These are phyloP conservation scores for Blastomyces emzantsi DNA, from an alignment of 2,329 filamentous ascomycete genomes.

Conservation along the genomic window DNA sequence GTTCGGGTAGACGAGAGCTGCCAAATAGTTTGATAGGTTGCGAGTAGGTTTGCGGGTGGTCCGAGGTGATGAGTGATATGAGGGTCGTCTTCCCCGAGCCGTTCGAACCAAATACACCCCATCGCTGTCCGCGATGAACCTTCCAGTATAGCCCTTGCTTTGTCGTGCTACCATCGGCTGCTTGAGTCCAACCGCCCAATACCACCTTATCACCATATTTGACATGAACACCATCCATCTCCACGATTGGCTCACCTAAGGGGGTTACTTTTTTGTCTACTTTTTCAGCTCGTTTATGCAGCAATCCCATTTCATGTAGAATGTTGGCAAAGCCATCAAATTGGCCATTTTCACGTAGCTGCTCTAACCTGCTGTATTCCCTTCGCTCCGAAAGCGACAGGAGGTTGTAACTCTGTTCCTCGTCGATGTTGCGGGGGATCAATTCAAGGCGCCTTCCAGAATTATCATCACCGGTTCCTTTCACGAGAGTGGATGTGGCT, in stretches of 20 bases:
- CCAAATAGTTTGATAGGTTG: conserved; percentile 82
- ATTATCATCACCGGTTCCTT: conserved; percentile 18
- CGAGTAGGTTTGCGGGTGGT: conserved; percentile 90
- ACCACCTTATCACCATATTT: conserved; percentile 68
- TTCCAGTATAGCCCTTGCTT: conserved; percentile 69
- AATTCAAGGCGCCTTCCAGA: conserved; percentile 19
- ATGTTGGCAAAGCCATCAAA: conserved; percentile 12
- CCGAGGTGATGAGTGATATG: conserved; percentile 83
- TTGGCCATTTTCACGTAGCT: conserved; percentile 11
- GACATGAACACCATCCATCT: conserved; percentile 79
- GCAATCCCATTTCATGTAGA: conserved; percentile 1
- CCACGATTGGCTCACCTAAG: conserved; percentile 62
- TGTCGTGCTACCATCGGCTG: conserved; percentile 39
- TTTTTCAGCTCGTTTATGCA: conserved; percentile 5
- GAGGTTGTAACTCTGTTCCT: background rate
- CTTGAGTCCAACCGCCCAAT: conserved; percentile 69
- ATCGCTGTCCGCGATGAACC: conserved; percentile 72
- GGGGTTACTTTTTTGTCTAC: background rate
- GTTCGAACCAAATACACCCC: conserved; percentile 89
- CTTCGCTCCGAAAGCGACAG: conserved; percentile 13
- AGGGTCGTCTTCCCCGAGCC: conserved; percentile 93
- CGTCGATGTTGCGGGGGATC: conserved; percentile 18
- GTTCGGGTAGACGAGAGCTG: conserved; percentile 65
- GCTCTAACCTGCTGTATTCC: conserved; percentile 11
- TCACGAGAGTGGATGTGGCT: conserved; percentile 8